Evolutionary conservation across 139 green algal genomes (phyloP).

Genomic region (Nannochloris sp.): DNA sequence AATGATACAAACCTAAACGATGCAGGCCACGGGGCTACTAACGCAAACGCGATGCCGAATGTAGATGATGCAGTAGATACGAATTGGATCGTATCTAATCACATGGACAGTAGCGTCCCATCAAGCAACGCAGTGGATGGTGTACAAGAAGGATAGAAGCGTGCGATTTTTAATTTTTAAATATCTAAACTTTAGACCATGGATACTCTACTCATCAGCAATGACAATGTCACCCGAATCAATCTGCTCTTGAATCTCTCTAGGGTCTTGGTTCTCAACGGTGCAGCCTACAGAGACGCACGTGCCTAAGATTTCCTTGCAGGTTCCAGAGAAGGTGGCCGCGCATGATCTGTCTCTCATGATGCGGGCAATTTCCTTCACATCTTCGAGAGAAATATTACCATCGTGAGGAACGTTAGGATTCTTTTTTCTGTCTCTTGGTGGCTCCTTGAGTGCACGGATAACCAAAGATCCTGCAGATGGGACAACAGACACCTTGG

Average conservation of each 20-base stretch:
- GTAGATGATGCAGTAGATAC: no score
- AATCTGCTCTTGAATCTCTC: conserved; percentile 82
- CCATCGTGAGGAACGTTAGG: conserved; percentile 98
- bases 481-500: conserved; percentile 95
- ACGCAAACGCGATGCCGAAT: no score
- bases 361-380: conserved; percentile 91
- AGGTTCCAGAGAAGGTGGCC: conserved; percentile 74
- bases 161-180: not conserved
- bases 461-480: conserved; percentile 93
- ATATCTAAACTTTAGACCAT: not conserved
- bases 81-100: no score
- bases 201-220: conserved; percentile 36
- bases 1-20: no score
- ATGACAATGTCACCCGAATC: conserved; percentile 73
- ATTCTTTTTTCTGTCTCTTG: conserved; percentile 93
- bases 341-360: conserved; percentile 91
- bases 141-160: no score
- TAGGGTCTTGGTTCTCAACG: conserved; percentile 88
- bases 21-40: no score
- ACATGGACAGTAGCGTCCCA: no score
- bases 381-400: conserved; percentile 89
- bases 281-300: conserved; percentile 94
- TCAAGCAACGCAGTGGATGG: no score
- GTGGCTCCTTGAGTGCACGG: conserved; percentile 96
- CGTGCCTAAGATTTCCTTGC: conserved; percentile 99